Conservation (phyloP, 148 eudicot genomes). For the Camellia sinensis region DNA sequence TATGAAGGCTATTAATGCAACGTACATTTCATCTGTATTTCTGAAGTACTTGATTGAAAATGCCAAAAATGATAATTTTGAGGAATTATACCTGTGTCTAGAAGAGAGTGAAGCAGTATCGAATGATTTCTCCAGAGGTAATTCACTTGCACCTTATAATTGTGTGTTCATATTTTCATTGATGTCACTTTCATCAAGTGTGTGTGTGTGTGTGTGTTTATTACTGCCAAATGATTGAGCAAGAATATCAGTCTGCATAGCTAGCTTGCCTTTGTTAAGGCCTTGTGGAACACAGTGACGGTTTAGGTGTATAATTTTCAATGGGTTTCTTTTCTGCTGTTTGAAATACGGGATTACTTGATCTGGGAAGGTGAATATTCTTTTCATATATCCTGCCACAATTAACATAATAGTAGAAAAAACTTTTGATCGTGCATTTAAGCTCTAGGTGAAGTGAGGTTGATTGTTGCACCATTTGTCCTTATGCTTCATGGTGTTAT, state of each 20-base stretch:
- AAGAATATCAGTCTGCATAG: slow-evolving; percentile 6
- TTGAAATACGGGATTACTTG: neutral
- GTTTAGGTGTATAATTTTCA: neutral
- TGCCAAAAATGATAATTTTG: slow-evolving; percentile 54
- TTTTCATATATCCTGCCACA: neutral
- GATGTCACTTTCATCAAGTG: neutral
- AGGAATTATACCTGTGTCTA: slow-evolving; percentile 61
- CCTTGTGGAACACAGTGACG: neutral
- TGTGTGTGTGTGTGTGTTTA: neutral
- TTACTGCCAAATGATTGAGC: neutral
- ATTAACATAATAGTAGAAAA: neutral
- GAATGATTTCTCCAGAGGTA: slow-evolving; percentile 58
- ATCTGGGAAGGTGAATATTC: neutral
- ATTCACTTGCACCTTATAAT: slow-evolving; percentile 15
- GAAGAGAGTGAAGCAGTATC: slow-evolving; percentile 63
- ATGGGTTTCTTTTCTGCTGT: neutral
- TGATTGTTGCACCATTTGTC: neutral
- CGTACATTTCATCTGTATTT: slow-evolving; percentile 73
- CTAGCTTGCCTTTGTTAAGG: slow-evolving; percentile 4
- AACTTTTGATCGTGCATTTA: neutral
- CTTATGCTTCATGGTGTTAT: neutral
- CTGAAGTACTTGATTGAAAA: slow-evolving; percentile 73
- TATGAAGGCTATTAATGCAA: slow-evolving; percentile 77
- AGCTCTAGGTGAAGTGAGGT: slow-evolving; percentile 5
- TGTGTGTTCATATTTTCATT: neutral